Evolutionary conservation across 2,329 filamentous ascomycete species (phyloP).

Genomic region (Trichoderma pleuroti): DNA sequence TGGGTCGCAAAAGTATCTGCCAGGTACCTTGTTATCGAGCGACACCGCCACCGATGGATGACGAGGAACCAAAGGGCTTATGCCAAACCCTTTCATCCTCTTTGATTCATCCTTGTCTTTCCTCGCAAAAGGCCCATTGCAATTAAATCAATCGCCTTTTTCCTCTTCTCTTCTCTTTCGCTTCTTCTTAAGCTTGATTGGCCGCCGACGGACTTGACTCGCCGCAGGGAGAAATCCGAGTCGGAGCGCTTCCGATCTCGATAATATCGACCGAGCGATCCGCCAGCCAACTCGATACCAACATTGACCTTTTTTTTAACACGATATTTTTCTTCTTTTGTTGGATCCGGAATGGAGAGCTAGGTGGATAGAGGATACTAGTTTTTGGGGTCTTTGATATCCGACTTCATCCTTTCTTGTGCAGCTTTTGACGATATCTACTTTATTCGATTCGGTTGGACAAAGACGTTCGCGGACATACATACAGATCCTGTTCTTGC

Average conservation of each 20-base stretch:
- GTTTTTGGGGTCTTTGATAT: background rate
- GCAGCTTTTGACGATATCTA: background rate
- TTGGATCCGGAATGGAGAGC: constrained; percentile 13
- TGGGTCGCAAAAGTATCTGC: background rate
- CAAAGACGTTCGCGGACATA: background rate
- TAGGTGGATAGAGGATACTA: background rate
- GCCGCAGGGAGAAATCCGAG: background rate
- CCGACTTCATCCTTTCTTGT: background rate
- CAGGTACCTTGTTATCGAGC: background rate
- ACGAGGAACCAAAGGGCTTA: background rate
- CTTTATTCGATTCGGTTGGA: background rate
- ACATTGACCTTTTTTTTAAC: background rate
- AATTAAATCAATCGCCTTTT: background rate
- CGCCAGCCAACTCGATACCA: background rate
- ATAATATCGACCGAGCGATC: constrained; percentile 15
- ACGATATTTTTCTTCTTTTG: background rate
- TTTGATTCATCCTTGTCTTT: background rate
- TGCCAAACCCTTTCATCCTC: background rate
- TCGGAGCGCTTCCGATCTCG: background rate
- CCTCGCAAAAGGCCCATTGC: background rate
- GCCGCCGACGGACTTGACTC: background rate
- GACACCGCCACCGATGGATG: constrained; percentile 14
- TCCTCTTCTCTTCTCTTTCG: background rate
- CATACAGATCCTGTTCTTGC: background rate
- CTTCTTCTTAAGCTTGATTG: background rate